These are phyloP conservation scores for Fusarium continuum DNA, from an alignment of 2,329 filamentous ascomycete genomes.

Conservation along the genomic window DNA sequence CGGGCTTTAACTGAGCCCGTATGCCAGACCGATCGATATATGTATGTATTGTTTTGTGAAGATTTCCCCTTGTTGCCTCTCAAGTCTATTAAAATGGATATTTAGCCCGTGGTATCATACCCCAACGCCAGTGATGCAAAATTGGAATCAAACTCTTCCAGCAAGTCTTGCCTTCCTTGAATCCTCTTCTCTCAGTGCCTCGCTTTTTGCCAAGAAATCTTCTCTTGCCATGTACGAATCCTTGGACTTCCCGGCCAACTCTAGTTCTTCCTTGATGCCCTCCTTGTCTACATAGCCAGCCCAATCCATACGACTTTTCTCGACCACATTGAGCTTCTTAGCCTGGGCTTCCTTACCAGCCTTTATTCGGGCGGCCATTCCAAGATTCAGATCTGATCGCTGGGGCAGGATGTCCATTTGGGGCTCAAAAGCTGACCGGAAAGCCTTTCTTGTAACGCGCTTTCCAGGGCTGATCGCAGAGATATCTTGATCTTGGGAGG, in stretches of 20 bases:
- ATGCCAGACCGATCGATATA: neutral
- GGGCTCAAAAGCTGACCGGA: conserved; percentile 71
- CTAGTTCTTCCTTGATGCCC: conserved; percentile 74
- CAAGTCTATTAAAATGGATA: neutral
- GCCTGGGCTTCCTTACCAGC: conserved; percentile 61
- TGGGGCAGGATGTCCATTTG: conserved; percentile 53
- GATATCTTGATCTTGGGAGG: conserved; percentile 53
- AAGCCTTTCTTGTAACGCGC: conserved; percentile 62
- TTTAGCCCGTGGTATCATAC: conserved; percentile 42
- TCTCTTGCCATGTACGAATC: conserved; percentile 69
- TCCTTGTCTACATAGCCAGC: conserved; percentile 76
- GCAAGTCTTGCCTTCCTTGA: conserved; percentile 63
- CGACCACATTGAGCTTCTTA: conserved; percentile 74
- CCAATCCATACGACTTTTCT: conserved; percentile 79
- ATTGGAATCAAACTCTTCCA: conserved; percentile 41
- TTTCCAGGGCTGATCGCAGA: conserved; percentile 49
- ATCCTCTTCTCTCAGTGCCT: conserved; percentile 69
- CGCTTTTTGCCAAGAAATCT: conserved; percentile 72
- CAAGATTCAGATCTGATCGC: conserved; percentile 67
- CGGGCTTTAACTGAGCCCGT: too few relatives aligned
- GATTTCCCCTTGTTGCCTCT: neutral
- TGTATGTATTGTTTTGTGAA: too few relatives aligned
- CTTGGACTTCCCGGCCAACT: conserved; percentile 71
- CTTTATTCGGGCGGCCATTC: conserved; percentile 59
- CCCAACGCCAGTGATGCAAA: conserved; percentile 31